phyloP scores from a whole-genome alignment of 1,139 yeast species.

The Saccharomyces hybrid region DNA sequence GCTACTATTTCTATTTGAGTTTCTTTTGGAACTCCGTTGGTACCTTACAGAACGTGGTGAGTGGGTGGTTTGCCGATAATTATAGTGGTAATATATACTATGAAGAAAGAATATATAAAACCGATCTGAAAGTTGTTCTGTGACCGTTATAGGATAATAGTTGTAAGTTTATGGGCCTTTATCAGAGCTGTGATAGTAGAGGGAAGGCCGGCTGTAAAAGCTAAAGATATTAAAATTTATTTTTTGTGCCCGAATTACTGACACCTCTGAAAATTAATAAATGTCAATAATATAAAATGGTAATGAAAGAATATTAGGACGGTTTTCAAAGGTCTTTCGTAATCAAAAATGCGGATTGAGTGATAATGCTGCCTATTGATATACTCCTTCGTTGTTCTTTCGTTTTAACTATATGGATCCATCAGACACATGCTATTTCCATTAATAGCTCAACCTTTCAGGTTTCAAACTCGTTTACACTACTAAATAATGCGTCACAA shows the following conservation, averaged over 20 bases:
- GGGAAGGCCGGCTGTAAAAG: too few species aligned
- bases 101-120: background rate
- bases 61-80: background rate
- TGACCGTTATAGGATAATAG: background rate
- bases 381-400: background rate
- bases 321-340: background rate
- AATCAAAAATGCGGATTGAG: background rate
- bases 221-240: too few species aligned
- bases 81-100: background rate
- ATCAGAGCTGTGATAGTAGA: too few species aligned
- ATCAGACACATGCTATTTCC: background rate
- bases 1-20: background rate
- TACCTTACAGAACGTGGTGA: background rate
- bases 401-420: background rate
- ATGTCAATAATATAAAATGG: background rate
- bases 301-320: background rate
- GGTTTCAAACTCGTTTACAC: background rate
- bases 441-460: background rate
- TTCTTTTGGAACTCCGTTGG: background rate
- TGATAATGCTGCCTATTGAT: background rate
- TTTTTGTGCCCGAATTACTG: background rate
- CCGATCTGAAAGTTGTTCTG: background rate
- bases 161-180: background rate
- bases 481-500: background rate
- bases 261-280: background rate